Base-by-base conservation (phyloP, 2,329 filamentous ascomycete genomes). In the Paracamarosporium sp. region DNA sequence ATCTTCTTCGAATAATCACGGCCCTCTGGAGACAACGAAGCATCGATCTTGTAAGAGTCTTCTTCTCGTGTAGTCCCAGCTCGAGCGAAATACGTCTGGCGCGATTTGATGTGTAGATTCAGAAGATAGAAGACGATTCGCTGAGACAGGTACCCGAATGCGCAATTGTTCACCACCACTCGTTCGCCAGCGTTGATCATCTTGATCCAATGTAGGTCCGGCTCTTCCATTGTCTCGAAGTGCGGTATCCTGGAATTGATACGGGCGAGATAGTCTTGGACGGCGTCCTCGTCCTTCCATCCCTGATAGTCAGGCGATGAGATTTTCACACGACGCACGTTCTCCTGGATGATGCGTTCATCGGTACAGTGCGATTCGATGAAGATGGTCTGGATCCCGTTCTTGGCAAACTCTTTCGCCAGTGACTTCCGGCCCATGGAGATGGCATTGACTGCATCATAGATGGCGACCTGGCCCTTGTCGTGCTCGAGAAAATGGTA, bases 51-150 rank as follows among this genome's bases (percentile, higher is more conserved):
- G 84, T 95, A 98, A 9, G 90, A 93, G 67, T 96, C 92, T 62
- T 95, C 91, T 61, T 95, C 91, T n/a, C 86, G 84, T 0, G 94
- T 92, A 6, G 91, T 90, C 35, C 95, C 95, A 50, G 94, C 87
- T 62, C 94, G 87, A 46, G 89, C 93, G 76, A 98, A 98, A 78
- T 96, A 98, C 6, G 93, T 98, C 61, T 92, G 92, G 55, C 94
- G 88, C 47, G 90, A 90, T 77, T 99, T 98, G 82, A 97, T 97
- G 77, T 99, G 95, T 24, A 98, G 83, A 71, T 99, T 99, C 72
- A 97, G 91, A 45, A 99, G 87, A 77, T 98, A 99, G 79, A 99
- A 99, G 54, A 99, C 94, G 65, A 99, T 99, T 59, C 95, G 88
- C 75, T 99, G 93, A 0, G 93, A 96, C 30, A 99, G 85, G 73